Base-by-base conservation (phyloP, 2,329 filamentous ascomycete species). In the Aureobasidium uvarum region DNA sequence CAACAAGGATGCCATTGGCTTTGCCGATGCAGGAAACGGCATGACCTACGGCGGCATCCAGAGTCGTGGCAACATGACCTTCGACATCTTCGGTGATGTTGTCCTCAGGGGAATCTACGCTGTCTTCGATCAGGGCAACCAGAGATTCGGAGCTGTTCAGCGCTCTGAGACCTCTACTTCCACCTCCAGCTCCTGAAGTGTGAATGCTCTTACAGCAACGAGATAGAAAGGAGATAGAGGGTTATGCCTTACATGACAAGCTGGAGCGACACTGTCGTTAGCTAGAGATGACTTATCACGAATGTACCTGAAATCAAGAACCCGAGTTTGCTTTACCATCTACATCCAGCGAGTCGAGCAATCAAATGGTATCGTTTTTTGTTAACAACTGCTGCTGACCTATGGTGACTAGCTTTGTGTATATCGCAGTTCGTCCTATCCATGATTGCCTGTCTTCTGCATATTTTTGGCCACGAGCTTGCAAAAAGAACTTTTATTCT, bases 31-130 rank as follows among this genome's bases (percentile, higher is more conserved):
- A 0, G 83, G 82, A 13, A 78, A 81, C 56, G 83, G 81, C 2
- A 82, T 81, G 73, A 81, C 83, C 70, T 90, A 86, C 71, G 88
- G 87, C 6, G 86, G 85, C 2, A 84, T 90, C 38, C 87, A 90
- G 77, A 86, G 83, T 58, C 81, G 85, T 48, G 86, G 86, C 3
- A 75, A 77, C 62, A 77, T 84, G 73, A 72, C 77, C 2, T 86
- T 89, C 70, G 86, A 89, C 72, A 88, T 90, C 51, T 77, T 87
- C 18, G 87, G 87, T 5, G 86, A 85, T 69, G 83, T 82, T 1
- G 87, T 87, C 71, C 74, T 90, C 74, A 14, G 39, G 3, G n/a
- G 7, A 10, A 78, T 88, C 64, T 90, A 90, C 72, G 85, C 84
- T 64, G 81, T 89, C 66, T 89, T 88, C 73, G 86, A 89, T 71